Evolutionary conservation across 2,329 filamentous ascomycete genomes (phyloP), one percentile per base, ranked within the genome.

Genomic region (Penicillium sp.): DNA sequence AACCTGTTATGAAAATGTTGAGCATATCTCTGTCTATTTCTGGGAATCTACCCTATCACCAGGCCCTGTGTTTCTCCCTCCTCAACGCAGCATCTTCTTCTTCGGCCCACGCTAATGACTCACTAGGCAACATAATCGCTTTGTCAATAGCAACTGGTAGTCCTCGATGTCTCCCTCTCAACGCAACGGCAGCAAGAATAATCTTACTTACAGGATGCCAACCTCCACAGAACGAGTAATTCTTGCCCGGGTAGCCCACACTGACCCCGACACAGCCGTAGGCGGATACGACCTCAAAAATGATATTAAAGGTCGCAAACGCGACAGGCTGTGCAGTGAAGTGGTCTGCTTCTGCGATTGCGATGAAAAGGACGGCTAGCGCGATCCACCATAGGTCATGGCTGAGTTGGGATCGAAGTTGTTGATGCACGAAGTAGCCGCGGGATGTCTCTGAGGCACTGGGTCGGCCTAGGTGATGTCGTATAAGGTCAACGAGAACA

Each of bases 321-420:
- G 63, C 42, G 69, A 81, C 72, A 0, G 84, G 84, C 53, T 85
- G 78, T 5, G 69, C 65, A 1, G 80, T 72, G 52, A 84, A 85
- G 55, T 85, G 80, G 5, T 75, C 71, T 1, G 82, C 83, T 69
- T 89, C 87, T 47, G 87, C 84, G 39, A 84, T 80, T 53, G 80
- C 79, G 54, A 89, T 86, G 31, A 85, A 69, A 50, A 88, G 77
- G 13, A 87, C 79, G 2, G 85, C 83, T 0, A 88, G 71, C 3
- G 85, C 81, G 14, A 89, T 82, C 76, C 81, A 85, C 86, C 87
- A 89, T 16, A 89, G 76, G 65, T 89, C 87, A 68, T 89, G 85
- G 29, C 85, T 83, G 2, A 89, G 79, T 69, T 89, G 87, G 6
- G 82, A 81, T n/a, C 84, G 82, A 23, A 88, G 76, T 67, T 89